Conservation (phyloP, 2,329 filamentous ascomycete species). For the Fusarium secorum region DNA sequence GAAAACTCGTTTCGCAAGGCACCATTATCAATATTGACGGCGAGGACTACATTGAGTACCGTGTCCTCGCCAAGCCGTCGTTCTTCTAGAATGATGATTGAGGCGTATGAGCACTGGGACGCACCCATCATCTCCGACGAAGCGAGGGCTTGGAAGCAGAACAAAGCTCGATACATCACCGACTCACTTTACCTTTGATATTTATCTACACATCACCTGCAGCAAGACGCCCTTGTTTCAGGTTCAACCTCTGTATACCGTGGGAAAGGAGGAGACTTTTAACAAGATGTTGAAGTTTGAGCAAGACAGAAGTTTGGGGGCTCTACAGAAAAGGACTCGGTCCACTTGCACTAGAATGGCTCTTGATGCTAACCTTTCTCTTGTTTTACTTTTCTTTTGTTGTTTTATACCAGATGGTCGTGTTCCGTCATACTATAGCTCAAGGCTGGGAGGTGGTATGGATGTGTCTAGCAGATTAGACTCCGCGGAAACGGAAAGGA, state of each 20-base stretch:
- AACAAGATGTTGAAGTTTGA: slow-evolving; percentile 9
- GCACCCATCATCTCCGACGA: neutral
- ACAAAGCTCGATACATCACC: neutral
- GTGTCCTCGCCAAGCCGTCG: slow-evolving; percentile 68
- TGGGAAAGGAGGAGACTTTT: slow-evolving; percentile 13
- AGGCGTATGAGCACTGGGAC: neutral
- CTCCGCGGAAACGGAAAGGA: slow-evolving; percentile 33
- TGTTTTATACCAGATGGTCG: slow-evolving; percentile 2
- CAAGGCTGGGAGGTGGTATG: slow-evolving; percentile 17
- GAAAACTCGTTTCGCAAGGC: slow-evolving; percentile 69
- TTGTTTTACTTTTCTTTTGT: slow-evolving; percentile 16
- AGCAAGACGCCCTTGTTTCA: neutral
- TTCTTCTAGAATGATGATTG: slow-evolving; percentile 56
- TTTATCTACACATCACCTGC: neutral
- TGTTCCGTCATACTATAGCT: slow-evolving; percentile 11
- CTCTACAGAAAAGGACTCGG: slow-evolving; percentile 14
- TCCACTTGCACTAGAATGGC: slow-evolving; percentile 31
- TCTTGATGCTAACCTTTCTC: neutral
- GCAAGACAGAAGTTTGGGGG: slow-evolving; percentile 9
- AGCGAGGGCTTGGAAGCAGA: neutral
- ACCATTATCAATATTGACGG: slow-evolving; percentile 70
- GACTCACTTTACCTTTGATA: neutral
- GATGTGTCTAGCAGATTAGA: slow-evolving; percentile 32
- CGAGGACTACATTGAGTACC: slow-evolving; percentile 72
- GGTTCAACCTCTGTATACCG: slow-evolving; percentile 16